phyloP scores from a whole-genome alignment of 805 yeast genomes.

The Candida germanica region DNA sequence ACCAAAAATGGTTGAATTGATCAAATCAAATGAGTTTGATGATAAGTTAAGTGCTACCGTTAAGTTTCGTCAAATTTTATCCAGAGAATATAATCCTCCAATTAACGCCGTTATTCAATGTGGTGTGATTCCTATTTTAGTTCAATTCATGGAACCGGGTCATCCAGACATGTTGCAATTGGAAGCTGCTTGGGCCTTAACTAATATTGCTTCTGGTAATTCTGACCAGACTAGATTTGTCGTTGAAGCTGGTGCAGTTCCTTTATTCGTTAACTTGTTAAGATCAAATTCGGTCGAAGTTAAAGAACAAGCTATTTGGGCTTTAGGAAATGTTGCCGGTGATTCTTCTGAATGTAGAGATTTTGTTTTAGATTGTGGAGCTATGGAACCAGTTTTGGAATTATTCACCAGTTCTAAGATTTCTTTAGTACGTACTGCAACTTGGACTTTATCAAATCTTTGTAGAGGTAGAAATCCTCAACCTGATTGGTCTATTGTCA shows the following conservation, averaged over 20 bases:
- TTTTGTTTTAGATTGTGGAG: conserved; percentile 77
- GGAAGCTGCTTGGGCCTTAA: conserved; percentile 99
- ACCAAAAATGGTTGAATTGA: conserved; percentile 81
- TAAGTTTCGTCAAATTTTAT: conserved; percentile 87
- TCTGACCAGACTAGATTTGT: conserved; percentile 87
- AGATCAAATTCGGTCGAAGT: conserved; percentile 84
- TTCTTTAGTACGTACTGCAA: conserved; percentile 91
- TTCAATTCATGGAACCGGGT: conserved; percentile 68
- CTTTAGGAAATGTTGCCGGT: conserved; percentile 98
- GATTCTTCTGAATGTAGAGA: conserved; percentile 91
- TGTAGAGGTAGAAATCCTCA: conserved; percentile 96
- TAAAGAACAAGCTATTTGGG: conserved; percentile 99
- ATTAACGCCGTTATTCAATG: conserved; percentile 88
- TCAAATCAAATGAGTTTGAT: conserved; percentile 72
- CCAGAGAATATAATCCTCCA: conserved; percentile 95
- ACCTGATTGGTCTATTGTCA: conserved; percentile 90
- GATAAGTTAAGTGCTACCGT: conserved; percentile 85
- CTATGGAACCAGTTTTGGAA: conserved; percentile 82
- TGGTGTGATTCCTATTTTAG: conserved; percentile 91
- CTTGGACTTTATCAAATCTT: conserved; percentile 95
- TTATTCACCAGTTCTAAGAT: conserved; percentile 79
- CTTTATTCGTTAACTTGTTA: conserved; percentile 79
- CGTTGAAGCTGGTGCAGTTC: conserved; percentile 92
- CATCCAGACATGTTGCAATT: conserved; percentile 87
- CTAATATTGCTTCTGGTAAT: conserved; percentile 94